phyloP scores from a whole-genome alignment of 768 basidiomycete species.

The Suillus paluster region DNA sequence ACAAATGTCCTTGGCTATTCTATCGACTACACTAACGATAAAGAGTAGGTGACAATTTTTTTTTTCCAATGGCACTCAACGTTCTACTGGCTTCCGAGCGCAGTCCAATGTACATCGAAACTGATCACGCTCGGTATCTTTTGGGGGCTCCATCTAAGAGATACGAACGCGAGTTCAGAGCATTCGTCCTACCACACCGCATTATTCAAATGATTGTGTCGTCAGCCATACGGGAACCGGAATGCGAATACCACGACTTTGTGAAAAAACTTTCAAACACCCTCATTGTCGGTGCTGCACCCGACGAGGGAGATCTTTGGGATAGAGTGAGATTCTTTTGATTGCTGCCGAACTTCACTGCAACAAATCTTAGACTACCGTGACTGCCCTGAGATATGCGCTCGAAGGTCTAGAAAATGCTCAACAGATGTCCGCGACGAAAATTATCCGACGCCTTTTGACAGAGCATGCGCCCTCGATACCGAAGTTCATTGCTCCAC shows the following conservation, averaged over 20 bases:
- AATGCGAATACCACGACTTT: slow-evolving; percentile 40
- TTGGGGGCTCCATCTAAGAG: slow-evolving; percentile 48
- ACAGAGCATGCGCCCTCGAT: slow-evolving; percentile 12
- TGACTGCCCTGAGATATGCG: slow-evolving; percentile 19
- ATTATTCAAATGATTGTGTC: slow-evolving; percentile 55
- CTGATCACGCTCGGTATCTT: slow-evolving; percentile 65
- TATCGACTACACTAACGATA: slow-evolving; percentile 52
- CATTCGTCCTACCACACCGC: slow-evolving; percentile 56
- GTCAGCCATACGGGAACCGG: slow-evolving; percentile 26
- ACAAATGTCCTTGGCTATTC: slow-evolving; percentile 50
- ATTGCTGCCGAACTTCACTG: neutral
- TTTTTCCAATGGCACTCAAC: neutral
- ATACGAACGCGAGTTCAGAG: slow-evolving; percentile 47
- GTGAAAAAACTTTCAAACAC: slow-evolving; percentile 30
- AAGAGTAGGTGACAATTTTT: slow-evolving; percentile 49
- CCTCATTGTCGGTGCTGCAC: slow-evolving; percentile 19
- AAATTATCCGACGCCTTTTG: slow-evolving; percentile 25
- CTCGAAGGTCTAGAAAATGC: slow-evolving; percentile 27
- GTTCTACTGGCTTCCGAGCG: slow-evolving; percentile 4
- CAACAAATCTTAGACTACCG: slow-evolving; percentile 19
- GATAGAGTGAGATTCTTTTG: slow-evolving; percentile 22
- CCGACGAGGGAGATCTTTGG: slow-evolving; percentile 33
- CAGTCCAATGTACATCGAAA: slow-evolving; percentile 72
- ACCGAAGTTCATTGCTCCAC: slow-evolving; percentile 15
- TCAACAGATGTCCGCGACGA: slow-evolving; percentile 25